These are phyloP conservation scores for Petunia hybrid DNA, from an alignment of 305 asterid genomes.

Conservation along the genomic window DNA sequence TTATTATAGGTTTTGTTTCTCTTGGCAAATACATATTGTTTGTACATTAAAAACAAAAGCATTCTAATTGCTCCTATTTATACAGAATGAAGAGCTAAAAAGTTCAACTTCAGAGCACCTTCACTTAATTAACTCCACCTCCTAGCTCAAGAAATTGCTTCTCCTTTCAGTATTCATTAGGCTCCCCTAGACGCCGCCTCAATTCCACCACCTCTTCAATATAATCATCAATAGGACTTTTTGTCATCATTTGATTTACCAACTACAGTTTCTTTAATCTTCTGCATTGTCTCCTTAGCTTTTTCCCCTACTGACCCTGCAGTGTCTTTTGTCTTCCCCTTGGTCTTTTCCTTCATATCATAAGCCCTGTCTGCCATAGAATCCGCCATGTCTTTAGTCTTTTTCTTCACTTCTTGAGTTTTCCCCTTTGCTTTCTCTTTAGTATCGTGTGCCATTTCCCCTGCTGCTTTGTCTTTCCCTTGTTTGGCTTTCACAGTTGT, in stretches of 20 bases:
- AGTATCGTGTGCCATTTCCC: constrained; percentile 40
- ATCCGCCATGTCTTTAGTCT: background rate
- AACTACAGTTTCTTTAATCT: constrained; percentile 72
- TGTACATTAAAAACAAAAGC: too few relatives aligned
- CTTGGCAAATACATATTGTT: too few relatives aligned
- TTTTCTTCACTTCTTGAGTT: constrained; percentile 37
- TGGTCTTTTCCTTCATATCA: constrained; percentile 46
- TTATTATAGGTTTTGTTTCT: too few relatives aligned
- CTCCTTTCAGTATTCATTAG: background rate
- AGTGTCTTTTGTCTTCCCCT: constrained; percentile 32
- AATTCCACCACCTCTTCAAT: constrained; percentile 45
- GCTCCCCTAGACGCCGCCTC: constrained; percentile 29
- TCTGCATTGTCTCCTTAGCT: constrained; percentile 59
- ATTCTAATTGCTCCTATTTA: too few relatives aligned
- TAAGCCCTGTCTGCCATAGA: background rate
- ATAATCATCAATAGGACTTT: constrained; percentile 7
- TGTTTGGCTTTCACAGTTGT: constrained; percentile 36
- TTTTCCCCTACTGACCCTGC: constrained; percentile 54
- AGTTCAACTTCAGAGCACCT: too few relatives aligned
- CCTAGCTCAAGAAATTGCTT: background rate
- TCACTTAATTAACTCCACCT: background rate
- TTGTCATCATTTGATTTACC: constrained; percentile 50
- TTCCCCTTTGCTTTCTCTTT: constrained; percentile 46
- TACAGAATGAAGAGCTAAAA: too few relatives aligned
- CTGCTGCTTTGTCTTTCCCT: constrained; percentile 32